Conservation (phyloP, 2,329 filamentous ascomycete species). For the Pseudopithomyces maydicus region DNA sequence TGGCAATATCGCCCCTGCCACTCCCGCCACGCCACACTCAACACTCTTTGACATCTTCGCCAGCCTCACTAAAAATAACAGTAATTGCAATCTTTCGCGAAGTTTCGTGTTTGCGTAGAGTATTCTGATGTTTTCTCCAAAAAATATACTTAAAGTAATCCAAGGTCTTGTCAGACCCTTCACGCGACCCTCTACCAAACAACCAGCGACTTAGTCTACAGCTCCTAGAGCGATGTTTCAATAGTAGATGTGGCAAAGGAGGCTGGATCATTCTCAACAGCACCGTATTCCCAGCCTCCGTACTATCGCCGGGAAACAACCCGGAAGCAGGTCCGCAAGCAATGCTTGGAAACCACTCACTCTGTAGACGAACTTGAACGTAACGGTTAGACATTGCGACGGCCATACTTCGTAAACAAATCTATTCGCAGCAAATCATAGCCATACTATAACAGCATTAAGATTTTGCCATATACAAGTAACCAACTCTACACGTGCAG, state of each 20-base stretch:
- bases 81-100: not conserved
- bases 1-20: not conserved
- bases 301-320: not conserved
- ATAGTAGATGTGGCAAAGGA: not conserved
- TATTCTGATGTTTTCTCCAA: not conserved
- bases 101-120: not conserved
- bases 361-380: not conserved
- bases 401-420: not conserved
- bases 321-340: not conserved
- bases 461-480: not conserved
- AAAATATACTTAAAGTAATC: not conserved
- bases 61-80: not conserved
- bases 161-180: no score
- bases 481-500: not conserved
- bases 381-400: not conserved
- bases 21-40: not conserved
- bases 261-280: not conserved
- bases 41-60: slow-evolving; percentile 1
- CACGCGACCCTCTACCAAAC: no score
- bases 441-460: not conserved
- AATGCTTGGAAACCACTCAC: not conserved
- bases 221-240: no score
- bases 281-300: not conserved
- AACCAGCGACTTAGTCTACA: no score
- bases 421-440: not conserved